Base-by-base conservation (phyloP, 257 asterid species). In the Fraxinus quadrangulata region DNA sequence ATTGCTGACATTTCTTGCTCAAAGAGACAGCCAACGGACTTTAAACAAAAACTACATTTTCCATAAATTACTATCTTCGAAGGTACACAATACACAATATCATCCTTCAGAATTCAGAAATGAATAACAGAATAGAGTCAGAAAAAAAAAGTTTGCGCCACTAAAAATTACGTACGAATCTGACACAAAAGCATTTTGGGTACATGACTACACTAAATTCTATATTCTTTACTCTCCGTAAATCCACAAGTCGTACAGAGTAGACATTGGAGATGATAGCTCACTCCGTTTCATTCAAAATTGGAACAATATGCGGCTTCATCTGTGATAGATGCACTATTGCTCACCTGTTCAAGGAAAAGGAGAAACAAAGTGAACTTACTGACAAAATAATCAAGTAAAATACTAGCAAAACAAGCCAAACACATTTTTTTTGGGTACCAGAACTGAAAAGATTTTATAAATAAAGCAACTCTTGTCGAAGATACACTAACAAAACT, bases 291-390 rank as follows among this genome's bases (percentile, higher is more conserved):
- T 90, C 98, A 65, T 77, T 91, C 87, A 93, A 76, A 78, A 93
- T 84, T 24, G 98, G 98, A 72, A 93, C 97, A 40, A 93, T 91
- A n/a, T 91, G 96, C 65, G 97, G 98, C 2, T 91, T 93, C 98
- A 91, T 85, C 88, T 93, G 98, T 72, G 98, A 89, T 83, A 93
- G 71, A 87, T 91, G 91, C 59, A 93, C 98, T 51, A 93, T 93
- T 21, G 97, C 97, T 97, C 97, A 93, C 98, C 97, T 93, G 26
- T 19, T 17, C 26, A 54, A 54, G 26, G 65, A n/a, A 54, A 19
- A 16, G 26, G 7, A n/a, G 65, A 54, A 54, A 54, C 65, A 54
- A 54, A 11, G 65, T n/a, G n/a, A 54, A 54, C 24, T n/a, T 54
- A 54, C 6, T 19, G 0, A 54, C n/a, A 49, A 49, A 49, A 49